Conservation (phyloP, 2,329 filamentous ascomycete species). For the Cladosporium sp. region DNA sequence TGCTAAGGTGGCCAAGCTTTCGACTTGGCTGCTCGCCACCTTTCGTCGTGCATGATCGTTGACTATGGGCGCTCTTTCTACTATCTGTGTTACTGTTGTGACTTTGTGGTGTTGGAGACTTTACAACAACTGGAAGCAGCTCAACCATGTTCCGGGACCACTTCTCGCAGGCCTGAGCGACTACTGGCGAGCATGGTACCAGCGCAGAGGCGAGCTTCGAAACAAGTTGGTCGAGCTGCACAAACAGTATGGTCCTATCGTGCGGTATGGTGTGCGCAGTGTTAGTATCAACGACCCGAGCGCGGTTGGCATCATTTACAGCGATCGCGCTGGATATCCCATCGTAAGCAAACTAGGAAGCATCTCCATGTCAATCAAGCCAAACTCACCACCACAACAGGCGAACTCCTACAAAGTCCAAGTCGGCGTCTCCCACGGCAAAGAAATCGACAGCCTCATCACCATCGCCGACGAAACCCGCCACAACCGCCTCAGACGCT, state of each 20-base stretch:
- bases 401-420: conserved; percentile 9
- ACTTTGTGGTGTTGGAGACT: conserved; percentile 5
- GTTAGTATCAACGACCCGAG: conserved; percentile 8
- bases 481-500: not conserved
- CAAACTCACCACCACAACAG: not conserved
- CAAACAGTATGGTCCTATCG: conserved; percentile 1
- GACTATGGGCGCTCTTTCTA: not conserved
- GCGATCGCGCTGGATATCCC: not conserved
- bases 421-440: not conserved
- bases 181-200: conserved; percentile 10
- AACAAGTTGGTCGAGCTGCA: conserved; percentile 2
- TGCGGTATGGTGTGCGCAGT: conserved; percentile 7
- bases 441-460: conserved; percentile 1
- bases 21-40: not conserved
- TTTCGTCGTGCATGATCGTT: not conserved
- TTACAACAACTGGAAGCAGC: not conserved
- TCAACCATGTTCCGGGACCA: not conserved
- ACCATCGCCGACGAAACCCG: not conserved
- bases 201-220: conserved; percentile 7
- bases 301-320: conserved; percentile 1
- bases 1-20: not conserved
- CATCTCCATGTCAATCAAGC: not conserved
- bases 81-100: not conserved
- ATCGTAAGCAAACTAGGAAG: not conserved
- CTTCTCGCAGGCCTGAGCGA: not conserved